Base-by-base conservation (phyloP, 192 early-diverging fungal species). In the Allomyces javanicus region DNA sequence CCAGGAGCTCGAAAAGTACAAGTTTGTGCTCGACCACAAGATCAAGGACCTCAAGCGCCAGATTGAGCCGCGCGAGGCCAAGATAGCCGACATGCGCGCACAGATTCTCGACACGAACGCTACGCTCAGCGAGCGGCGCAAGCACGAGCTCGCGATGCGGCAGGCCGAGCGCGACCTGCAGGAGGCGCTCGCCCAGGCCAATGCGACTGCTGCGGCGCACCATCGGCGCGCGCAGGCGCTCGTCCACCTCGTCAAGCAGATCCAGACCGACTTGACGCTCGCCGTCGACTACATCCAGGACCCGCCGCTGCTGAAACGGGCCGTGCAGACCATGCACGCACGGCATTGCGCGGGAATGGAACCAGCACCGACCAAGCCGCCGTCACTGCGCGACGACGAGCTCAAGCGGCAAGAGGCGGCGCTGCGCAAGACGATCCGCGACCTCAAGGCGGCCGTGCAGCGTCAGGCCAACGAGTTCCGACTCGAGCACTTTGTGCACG, bases 1-100 rank as follows among this genome's bases (percentile, higher is more conserved):
- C 63, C 81, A 83, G 67, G 79, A 83, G 63, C 72, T 83, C n/a
- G 81, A 83, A 71, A 83, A 82, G 69, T 80, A 72, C 71, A 82
- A 82, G 67, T 83, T 81, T 70, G 80, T 83, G 10, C 69, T 83
- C 10, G 81, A 83, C 64, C 79, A 69, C 67, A 65, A 73, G 17
- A 83, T 83, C 65, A 83, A 83, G 67, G 79, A 81, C 66, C 67
- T 83, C 14, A 82, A 83, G 69, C 72, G 74, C 61, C 76, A 84
- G 66, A 73, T 84, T 24, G 79, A 83, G 64, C 80, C 81, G 43
- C 69, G 80, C 58, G 82, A 84, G 65, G 71, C 62, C n/a, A 62
- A 75, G 40, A 83, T 83, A 44, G 44, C 61, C 19, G 79, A 81
- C 25, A 81, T 84, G 77, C 72, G 74, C 22, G 62, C 61, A 1